These are phyloP conservation scores for Talaromyces funiculosus DNA, from an alignment of 2,329 filamentous ascomycete genomes.

Conservation along the genomic window DNA sequence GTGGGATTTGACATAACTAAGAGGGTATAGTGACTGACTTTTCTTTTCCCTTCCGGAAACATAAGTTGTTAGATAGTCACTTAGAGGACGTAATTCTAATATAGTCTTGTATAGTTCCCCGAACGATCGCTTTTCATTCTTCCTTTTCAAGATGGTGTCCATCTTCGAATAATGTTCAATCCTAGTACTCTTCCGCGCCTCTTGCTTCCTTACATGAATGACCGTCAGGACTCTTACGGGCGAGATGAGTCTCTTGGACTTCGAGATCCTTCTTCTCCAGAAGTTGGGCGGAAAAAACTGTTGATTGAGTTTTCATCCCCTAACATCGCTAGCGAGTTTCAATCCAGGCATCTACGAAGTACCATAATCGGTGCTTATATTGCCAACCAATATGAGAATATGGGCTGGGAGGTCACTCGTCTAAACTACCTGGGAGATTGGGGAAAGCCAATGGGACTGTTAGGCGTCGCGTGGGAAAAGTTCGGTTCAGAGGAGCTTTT, in stretches of 20 bases:
- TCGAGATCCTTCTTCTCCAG: not conserved
- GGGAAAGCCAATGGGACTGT: slow-evolving; percentile 55
- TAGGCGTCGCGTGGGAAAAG: slow-evolving; percentile 68
- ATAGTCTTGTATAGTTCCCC: not conserved
- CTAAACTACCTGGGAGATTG: slow-evolving; percentile 71
- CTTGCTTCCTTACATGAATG: not conserved
- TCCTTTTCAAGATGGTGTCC: not conserved
- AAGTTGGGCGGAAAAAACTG: not conserved
- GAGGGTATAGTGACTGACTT: not conserved
- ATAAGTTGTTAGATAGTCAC: not conserved
- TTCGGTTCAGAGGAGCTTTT: slow-evolving; percentile 66
- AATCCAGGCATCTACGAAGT: slow-evolving; percentile 67
- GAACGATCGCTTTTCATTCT: not conserved
- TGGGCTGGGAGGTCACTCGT: slow-evolving; percentile 50
- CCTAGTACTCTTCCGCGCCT: not conserved
- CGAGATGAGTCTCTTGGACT: not conserved
- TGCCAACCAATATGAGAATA: slow-evolving; percentile 60
- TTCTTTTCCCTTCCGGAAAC: not conserved
- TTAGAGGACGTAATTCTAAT: not conserved
- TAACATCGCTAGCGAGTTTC: slow-evolving; percentile 80
- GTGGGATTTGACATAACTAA: not conserved
- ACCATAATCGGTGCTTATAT: slow-evolving; percentile 73
- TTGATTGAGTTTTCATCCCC: slow-evolving; percentile 74
- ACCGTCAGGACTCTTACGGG: not conserved
- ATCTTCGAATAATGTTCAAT: not conserved